Base-by-base conservation (phyloP, 1,284 basidiomycete species). In the Austropuccinia psidii region DNA sequence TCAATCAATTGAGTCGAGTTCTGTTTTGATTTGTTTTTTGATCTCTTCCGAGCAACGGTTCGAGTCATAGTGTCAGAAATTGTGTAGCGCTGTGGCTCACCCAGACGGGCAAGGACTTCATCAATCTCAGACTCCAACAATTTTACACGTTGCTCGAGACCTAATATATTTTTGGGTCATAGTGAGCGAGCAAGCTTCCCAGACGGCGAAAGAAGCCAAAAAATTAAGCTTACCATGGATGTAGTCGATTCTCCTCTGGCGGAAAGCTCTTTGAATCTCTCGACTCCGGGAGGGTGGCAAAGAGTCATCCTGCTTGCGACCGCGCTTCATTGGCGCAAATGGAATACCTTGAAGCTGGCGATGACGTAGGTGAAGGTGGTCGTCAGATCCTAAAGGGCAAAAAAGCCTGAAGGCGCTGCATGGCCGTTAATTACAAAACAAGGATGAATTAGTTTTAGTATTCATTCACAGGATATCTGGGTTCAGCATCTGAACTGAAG, bases 181-280 rank as follows among this genome's bases (percentile, higher is more conserved):
- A 49, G 1, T 24, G 27, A 9, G 27, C 17, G 17, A 43, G 39
- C 13, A 19, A 58, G n/a, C 24, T 43, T 37, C 4, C 43, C 4
- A 61, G 52, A 54, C 11, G 13, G 21, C 13, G 21, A 15, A 54
- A 54, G 21, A 54, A 27, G 21, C 37, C 6, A 17, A 37, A 29
- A 21, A 4, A 24, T 7, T 13, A 21, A 62, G 35, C 60, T 54
- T 8, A 73, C 61, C 70, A 55, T 39, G 87, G 68, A 95, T 85
- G 82, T 94, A 91, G 75, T 91, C 90, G 75, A 90, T 90, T 78
- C 92, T 87, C 76, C 93, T 85, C 31, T 92, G 90, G 77, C 92
- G 86, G 83, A 95, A 96, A 2, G 92, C 92, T 77, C 92, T 84
- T 81, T 96, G 92, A 37, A 95, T 91, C 80, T 95, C 92, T 73